A percentile compares a stretch with the other conserved stretches of the same genome.
These are phyloP conservation scores for Falciphora oryzae DNA, from an alignment of 2,329 filamentous ascomycete genomes.

Conservation along the genomic window DNA sequence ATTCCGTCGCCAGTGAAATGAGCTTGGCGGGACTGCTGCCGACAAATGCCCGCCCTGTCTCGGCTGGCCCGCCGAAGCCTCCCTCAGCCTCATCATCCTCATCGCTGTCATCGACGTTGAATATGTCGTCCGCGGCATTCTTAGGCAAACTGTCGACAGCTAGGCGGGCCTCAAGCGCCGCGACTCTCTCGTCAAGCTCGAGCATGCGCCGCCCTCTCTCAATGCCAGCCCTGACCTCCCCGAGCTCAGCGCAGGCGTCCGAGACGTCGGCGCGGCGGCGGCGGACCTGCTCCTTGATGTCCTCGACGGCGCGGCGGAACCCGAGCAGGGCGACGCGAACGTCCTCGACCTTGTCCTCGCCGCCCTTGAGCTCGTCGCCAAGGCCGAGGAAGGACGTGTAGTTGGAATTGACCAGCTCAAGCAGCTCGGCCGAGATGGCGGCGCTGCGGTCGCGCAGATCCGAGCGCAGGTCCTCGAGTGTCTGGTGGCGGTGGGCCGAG, in stretches of 20 bases:
- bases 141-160: constrained; percentile 38
- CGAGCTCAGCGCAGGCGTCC: constrained; percentile 59
- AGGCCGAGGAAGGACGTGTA: constrained; percentile 87
- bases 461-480: constrained; percentile 82
- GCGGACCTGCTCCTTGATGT: constrained; percentile 61
- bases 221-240: constrained; percentile 55
- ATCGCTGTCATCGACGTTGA: constrained; percentile 25
- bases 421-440: constrained; percentile 74
- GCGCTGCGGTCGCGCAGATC: constrained; percentile 79
- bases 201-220: constrained; percentile 57
- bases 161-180: constrained; percentile 57
- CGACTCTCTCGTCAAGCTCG: constrained; percentile 59
- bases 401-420: constrained; percentile 93
- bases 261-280: constrained; percentile 59
- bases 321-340: constrained; percentile 81
- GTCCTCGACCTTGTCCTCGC: constrained; percentile 87
- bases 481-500: constrained; percentile 81
- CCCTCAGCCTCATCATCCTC: constrained; percentile 21
- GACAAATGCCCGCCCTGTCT: constrained; percentile 26
- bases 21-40: constrained; percentile 44
- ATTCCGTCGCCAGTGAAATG: constrained; percentile 39
- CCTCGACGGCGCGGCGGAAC: constrained; percentile 76
- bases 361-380: constrained; percentile 74
- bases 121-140: constrained; percentile 24
- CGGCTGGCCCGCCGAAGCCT: constrained; percentile 13